phyloP scores from a whole-genome alignment of 129 eudicot genomes.

The Scalesia atractyloides region DNA sequence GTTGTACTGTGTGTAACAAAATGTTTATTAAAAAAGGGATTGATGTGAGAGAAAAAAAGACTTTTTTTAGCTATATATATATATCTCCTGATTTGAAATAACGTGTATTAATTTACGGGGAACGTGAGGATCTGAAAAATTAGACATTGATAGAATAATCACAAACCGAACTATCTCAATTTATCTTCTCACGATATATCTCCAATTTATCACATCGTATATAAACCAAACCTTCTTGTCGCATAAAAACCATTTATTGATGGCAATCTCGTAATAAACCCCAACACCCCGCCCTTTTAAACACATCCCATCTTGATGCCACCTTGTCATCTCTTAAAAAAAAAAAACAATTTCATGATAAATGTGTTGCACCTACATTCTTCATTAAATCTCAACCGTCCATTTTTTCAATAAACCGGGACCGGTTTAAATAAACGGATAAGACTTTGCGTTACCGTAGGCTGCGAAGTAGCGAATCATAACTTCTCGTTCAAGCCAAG shows the following conservation, averaged over 20 bases:
- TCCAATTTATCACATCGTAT: conserved; percentile 26
- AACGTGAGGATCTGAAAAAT: conserved; percentile 19
- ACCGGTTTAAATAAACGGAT: not conserved
- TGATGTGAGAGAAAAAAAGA: no score
- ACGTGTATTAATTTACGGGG: not conserved
- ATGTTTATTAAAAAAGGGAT: no score
- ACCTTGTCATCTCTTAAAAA: conserved; percentile 27
- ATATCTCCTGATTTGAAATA: not conserved
- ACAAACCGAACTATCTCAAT: conserved; percentile 25
- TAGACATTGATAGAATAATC: conserved; percentile 33
- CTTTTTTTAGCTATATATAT: no score
- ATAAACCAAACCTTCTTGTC: not conserved
- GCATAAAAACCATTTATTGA: not conserved
- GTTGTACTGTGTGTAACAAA: no score
- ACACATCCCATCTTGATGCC: conserved; percentile 12
- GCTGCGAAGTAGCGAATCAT: not conserved
- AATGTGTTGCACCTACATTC: not conserved
- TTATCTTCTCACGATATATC: conserved; percentile 9
- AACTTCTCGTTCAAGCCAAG: conserved; percentile 31
- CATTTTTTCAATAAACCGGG: not conserved
- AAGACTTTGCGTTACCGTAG: conserved; percentile 6
- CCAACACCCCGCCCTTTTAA: conserved; percentile 7
- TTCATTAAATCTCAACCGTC: conserved; percentile 25
- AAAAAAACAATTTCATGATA: not conserved
- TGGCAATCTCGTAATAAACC: conserved; percentile 32